Evolutionary conservation across 768 basidiomycete genomes (phyloP), one percentile per base, ranked within the genome.

Genomic region (Xerocomus potaroensis): DNA sequence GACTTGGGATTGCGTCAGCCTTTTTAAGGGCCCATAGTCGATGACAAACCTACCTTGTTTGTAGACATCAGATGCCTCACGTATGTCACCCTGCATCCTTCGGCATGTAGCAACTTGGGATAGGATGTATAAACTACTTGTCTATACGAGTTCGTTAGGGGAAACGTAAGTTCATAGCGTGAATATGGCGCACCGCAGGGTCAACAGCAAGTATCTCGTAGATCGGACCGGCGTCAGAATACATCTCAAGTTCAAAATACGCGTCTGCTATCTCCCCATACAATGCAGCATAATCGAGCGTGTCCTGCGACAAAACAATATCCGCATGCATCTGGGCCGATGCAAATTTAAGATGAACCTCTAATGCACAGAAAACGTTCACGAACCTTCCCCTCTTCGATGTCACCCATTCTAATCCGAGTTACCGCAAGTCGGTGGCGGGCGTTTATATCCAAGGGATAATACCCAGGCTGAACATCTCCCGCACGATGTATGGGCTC

Each of bases 181-280:
- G 39, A 23, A 19, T 23, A 44, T 19, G 10, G 65, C 81, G 27
- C 60, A 91, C 91, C 42, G 78, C 80, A 15, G 84, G 78, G 60
- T 87, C 80, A 8, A 78, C 78, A 15, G 89, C 86, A 18, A 95
- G 76, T 9, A 79, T 69, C 60, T 87, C 87, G 57, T 91, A 94
- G 36, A 91, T 84, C 0, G 81, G 81, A 21, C 82, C 72, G 0
- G 95, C 95, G 41, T 89, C 82, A 0, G 78, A 79, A 66, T 82
- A 91, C 71, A 89, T 69, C 50, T 82, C 81, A 8, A 78, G 72
- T 31, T 59, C 58, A 57, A 84, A 85, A 60, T 87, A 87, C 0
- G 87, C 87, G 54, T 91, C 88, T 0, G 88, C 92, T 29, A 94
- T 83, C 56, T 93, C 91, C 0, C 71, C 75, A 56, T 90, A 92